Conservation (phyloP, 192 early-diverging fungal genomes). For the Coemansia aciculifera region DNA sequence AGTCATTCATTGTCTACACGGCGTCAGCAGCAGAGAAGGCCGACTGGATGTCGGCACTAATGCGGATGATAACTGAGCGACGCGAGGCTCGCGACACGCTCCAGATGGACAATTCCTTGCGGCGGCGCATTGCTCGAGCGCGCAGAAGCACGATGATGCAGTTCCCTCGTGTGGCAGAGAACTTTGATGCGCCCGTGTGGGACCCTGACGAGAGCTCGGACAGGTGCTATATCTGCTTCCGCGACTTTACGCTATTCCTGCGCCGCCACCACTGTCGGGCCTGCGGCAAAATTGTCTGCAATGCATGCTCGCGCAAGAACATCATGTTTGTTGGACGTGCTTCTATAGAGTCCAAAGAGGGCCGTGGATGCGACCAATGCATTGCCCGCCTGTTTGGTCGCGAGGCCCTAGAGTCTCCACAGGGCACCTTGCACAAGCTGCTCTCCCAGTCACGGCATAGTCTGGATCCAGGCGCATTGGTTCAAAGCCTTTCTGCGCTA, state of each 20-base stretch:
- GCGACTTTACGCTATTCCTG: constrained; percentile 67
- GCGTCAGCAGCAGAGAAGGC: constrained; percentile 57
- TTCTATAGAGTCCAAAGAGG: constrained; percentile 39
- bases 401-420: constrained; percentile 52
- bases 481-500: constrained; percentile 44
- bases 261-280: constrained; percentile 78
- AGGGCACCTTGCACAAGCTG: constrained; percentile 39
- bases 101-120: constrained; percentile 57
- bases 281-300: constrained; percentile 82
- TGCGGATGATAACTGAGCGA: constrained; percentile 59
- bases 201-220: constrained; percentile 69
- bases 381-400: constrained; percentile 53
- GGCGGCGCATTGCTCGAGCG: constrained; percentile 46
- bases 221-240: constrained; percentile 70
- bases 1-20: constrained; percentile 77
- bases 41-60: constrained; percentile 67
- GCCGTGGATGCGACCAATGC: constrained; percentile 57
- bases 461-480: constrained; percentile 41
- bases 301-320: constrained; percentile 66
- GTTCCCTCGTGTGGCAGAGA: constrained; percentile 63
- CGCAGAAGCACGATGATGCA: constrained; percentile 57
- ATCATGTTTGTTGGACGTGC: constrained; percentile 40
- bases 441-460: constrained; percentile 48
- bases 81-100: constrained; percentile 61
- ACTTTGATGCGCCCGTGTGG: constrained; percentile 71